Percentiles rank a stretch among this genome's conserved stretches.
Evolutionary conservation across 345 rosid species (phyloP).

Genomic region (Isatis tinctoria): DNA sequence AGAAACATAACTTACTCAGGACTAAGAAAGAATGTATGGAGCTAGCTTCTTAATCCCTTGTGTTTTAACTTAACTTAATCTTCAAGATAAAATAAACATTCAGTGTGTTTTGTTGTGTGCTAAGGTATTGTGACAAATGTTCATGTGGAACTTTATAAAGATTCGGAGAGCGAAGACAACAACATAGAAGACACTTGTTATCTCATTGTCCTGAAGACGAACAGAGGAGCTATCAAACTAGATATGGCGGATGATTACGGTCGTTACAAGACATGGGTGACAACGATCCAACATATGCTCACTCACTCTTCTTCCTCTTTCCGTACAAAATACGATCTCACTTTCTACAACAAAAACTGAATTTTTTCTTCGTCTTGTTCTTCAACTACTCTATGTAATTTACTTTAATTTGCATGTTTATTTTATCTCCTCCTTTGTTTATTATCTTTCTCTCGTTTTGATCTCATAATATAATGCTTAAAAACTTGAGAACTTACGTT

Average conservation of each 20-base stretch:
- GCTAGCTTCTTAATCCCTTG: background rate
- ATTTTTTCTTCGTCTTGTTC: background rate
- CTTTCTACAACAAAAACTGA: conserved; percentile 39
- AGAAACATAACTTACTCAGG: conserved; percentile 65
- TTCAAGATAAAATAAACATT: background rate
- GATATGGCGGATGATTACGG: conserved; percentile 78
- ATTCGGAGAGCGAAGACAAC: conserved; percentile 40
- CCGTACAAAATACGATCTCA: conserved; percentile 44
- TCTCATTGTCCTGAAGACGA: conserved; percentile 59
- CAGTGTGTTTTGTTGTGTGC: background rate
- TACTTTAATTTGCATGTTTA: background rate
- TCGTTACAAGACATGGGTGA: conserved; percentile 71
- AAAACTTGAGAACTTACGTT: conserved; percentile 20
- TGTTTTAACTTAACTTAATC: background rate
- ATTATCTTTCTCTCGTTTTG: background rate
- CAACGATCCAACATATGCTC: conserved; percentile 67
- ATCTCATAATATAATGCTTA: conserved; percentile 3
- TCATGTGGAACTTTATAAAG: conserved; percentile 67
- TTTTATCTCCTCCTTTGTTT: background rate
- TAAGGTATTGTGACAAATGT: conserved; percentile 62
- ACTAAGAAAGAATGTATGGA: conserved; percentile 66
- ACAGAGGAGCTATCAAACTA: conserved; percentile 58
- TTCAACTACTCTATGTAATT: conserved; percentile 5
- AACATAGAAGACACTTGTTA: conserved; percentile 51
- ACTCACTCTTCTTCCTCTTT: conserved; percentile 52